Percentiles rank a stretch among this genome's conserved stretches.
These are phyloP conservation scores for Macrolepiota dolichaula DNA, from an alignment of 768 basidiomycete species.

Conservation along the genomic window DNA sequence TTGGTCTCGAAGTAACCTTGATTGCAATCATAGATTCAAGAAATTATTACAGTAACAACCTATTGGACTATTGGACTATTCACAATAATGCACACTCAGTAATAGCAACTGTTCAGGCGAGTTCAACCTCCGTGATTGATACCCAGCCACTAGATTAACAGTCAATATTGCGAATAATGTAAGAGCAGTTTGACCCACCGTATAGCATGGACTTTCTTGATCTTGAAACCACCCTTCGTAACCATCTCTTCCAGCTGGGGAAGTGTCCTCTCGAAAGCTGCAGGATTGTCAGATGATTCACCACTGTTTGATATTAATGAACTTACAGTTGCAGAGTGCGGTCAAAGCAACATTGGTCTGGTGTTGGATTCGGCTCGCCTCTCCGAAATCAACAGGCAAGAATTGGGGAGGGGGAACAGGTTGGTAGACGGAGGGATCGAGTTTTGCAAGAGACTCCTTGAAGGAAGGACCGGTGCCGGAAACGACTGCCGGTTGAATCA, in stretches of 20 bases:
- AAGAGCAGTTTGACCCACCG: conserved; percentile 21
- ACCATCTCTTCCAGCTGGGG: conserved; percentile 36
- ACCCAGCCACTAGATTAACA: conserved; percentile 28
- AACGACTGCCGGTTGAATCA: conserved; percentile 31
- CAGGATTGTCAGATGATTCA: neutral
- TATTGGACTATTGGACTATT: neutral
- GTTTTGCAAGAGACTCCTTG: conserved; percentile 22
- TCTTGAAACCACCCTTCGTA: conserved; percentile 29
- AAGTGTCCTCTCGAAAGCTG: conserved; percentile 33
- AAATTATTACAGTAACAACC: neutral
- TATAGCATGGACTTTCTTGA: conserved; percentile 35
- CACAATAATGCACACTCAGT: neutral
- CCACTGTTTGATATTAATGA: neutral
- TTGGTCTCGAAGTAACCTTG: no score
- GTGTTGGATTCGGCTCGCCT: conserved; percentile 33
- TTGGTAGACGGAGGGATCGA: conserved; percentile 26
- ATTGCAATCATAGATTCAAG: no score
- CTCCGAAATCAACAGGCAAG: conserved; percentile 35
- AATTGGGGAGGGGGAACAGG: conserved; percentile 33
- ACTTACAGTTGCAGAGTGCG: conserved; percentile 31
- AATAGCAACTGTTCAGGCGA: conserved; percentile 16
- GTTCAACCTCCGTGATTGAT: conserved; percentile 33
- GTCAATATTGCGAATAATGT: neutral
- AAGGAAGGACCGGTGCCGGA: conserved; percentile 21
- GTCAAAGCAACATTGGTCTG: conserved; percentile 33